These are phyloP conservation scores for Amphicarpaea edgeworthii DNA, from an alignment of 306 rosid species.

Conservation along the genomic window DNA sequence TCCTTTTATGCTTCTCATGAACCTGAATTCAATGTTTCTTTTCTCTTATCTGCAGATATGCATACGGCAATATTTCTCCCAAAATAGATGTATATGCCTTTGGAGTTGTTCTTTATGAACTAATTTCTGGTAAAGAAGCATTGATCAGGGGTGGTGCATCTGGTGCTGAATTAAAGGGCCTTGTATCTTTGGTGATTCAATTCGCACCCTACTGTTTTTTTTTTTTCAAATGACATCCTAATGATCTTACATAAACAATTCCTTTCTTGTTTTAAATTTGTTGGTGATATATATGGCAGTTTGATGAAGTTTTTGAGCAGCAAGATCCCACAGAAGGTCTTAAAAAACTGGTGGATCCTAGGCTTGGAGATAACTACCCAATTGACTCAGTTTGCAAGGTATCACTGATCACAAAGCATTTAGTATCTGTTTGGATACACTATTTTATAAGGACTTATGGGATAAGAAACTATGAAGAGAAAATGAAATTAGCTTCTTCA, in stretches of 20 bases:
- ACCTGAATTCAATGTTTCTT: conserved; percentile 25
- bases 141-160: conserved; percentile 53
- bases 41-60: conserved; percentile 68
- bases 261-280: conserved; percentile 10
- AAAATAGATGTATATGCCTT: conserved; percentile 90
- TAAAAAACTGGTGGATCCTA: conserved; percentile 72
- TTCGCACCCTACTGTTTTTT: conserved; percentile 26
- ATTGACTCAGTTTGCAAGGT: conserved; percentile 81
- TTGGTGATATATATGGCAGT: conserved; percentile 60
- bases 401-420: conserved; percentile 25
- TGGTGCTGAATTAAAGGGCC: conserved; percentile 62
- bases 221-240: conserved; percentile 21
- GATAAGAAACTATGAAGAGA: too few relatives aligned
- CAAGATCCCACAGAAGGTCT: conserved; percentile 67
- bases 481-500: too few relatives aligned
- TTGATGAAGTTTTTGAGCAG: conserved; percentile 67
- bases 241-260: neutral
- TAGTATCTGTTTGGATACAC: too few relatives aligned
- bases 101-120: conserved; percentile 91
- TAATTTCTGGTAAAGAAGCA: conserved; percentile 91
- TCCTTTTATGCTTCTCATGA: conserved; percentile 20
- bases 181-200: conserved; percentile 70
- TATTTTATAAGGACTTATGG: too few relatives aligned
- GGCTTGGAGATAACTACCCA: conserved; percentile 76
- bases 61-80: conserved; percentile 80